Evolutionary conservation across 225 moss, liverwort and hornwort genomes (phyloP).

Genomic region (Ulota crispa): DNA sequence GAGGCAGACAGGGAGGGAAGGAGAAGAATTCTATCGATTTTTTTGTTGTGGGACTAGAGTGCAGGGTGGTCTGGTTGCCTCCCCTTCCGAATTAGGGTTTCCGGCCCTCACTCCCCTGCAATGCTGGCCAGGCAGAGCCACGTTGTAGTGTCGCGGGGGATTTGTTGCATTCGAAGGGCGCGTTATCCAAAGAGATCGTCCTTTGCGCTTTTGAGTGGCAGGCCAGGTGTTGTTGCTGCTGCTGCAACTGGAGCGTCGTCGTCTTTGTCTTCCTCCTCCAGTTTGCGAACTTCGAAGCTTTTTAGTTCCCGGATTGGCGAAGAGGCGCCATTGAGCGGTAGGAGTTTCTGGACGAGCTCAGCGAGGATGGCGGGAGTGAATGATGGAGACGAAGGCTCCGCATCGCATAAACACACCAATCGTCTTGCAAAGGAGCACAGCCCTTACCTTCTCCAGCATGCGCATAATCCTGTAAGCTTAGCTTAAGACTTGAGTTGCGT

Average conservation of each 20-base stretch:
- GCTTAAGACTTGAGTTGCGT: background rate
- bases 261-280: background rate
- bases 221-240: slow-evolving; percentile 26
- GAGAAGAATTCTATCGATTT: slow-evolving; percentile 9
- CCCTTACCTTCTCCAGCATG: slow-evolving; percentile 95
- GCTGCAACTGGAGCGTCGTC: background rate
- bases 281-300: slow-evolving; percentile 4
- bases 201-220: slow-evolving; percentile 40
- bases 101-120: slow-evolving; percentile 26
- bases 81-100: slow-evolving; percentile 35
- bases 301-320: slow-evolving; percentile 11
- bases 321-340: slow-evolving; percentile 11
- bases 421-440: slow-evolving; percentile 86
- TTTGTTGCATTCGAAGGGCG: slow-evolving; percentile 41
- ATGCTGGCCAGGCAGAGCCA: slow-evolving; percentile 58
- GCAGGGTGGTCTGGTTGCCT: slow-evolving; percentile 10
- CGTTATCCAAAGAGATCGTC: slow-evolving; percentile 34
- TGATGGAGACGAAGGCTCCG: slow-evolving; percentile 36
- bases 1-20: background rate
- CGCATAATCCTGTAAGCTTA: slow-evolving; percentile 80
- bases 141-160: slow-evolving; percentile 38
- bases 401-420: slow-evolving; percentile 65
- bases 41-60: slow-evolving; percentile 21
- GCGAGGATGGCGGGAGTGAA: slow-evolving; percentile 52
- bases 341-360: slow-evolving; percentile 24